These are phyloP conservation scores for Neurospora sp. DNA, from an alignment of 495 filamentous ascomycete genomes.

Conservation along the genomic window DNA sequence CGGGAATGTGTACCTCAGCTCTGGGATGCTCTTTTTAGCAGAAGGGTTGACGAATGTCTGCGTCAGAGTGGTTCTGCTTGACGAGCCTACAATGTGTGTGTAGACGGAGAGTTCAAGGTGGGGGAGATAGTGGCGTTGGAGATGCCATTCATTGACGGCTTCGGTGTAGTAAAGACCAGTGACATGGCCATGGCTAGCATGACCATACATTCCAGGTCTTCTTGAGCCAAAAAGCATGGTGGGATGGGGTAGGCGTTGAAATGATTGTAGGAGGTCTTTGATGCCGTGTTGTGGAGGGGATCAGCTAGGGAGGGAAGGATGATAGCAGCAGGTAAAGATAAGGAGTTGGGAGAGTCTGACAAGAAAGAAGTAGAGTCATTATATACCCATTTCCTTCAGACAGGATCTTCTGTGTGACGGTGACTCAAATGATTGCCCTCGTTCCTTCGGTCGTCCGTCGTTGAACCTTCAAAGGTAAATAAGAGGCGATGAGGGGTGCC, in stretches of 20 bases:
- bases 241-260: neutral
- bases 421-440: neutral
- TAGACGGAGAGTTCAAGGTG: conserved; percentile 42
- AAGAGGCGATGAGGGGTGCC: neutral
- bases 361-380: neutral
- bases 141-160: neutral
- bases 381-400: neutral
- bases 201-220: neutral
- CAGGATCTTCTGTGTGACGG: neutral
- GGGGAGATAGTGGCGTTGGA: conserved; percentile 38
- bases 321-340: neutral
- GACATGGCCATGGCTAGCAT: conserved; percentile 2
- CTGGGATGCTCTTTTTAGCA: conserved; percentile 22
- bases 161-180: conserved; percentile 20
- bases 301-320: neutral
- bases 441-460: neutral
- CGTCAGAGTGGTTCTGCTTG: conserved; percentile 47
- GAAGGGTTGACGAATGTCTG: conserved; percentile 53
- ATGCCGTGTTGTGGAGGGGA: neutral
- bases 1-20: conserved; percentile 54
- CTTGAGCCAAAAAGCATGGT: neutral
- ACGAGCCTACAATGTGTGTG: conserved; percentile 43
- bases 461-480: too few species aligned
- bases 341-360: neutral
- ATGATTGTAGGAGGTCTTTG: neutral